Conservation (phyloP, 164 flowering plant species). For the Annona cherimola region DNA sequence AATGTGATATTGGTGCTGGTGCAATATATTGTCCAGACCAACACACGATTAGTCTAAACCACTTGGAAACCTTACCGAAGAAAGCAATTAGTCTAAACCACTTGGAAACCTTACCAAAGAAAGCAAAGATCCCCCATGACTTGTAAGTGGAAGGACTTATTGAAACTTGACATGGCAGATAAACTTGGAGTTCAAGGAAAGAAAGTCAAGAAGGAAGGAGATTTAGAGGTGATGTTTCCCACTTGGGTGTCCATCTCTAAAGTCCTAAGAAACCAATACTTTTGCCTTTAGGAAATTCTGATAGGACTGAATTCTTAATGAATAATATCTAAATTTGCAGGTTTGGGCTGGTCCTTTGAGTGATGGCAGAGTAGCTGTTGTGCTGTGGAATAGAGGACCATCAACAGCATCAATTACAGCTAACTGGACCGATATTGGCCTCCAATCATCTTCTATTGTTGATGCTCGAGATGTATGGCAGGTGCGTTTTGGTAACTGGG, state of each 20-base stretch:
- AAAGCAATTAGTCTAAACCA: no score
- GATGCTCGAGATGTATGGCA: slow-evolving; percentile 59
- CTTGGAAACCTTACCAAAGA: no score
- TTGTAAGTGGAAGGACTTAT: not conserved
- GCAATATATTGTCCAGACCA: no score
- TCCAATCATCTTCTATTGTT: slow-evolving; percentile 31
- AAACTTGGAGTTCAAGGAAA: slow-evolving; percentile 70
- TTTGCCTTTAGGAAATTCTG: not conserved
- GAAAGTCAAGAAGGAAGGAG: slow-evolving; percentile 48
- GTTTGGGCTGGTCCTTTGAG: slow-evolving; percentile 72
- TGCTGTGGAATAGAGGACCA: slow-evolving; percentile 63
- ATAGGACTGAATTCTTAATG: no score
- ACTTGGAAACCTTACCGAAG: no score
- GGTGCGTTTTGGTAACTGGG: slow-evolving; percentile 27
- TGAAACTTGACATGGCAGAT: slow-evolving; percentile 27
- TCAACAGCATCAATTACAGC: slow-evolving; percentile 43
- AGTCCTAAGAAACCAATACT: not conserved
- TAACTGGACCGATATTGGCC: slow-evolving; percentile 52
- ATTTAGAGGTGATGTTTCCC: slow-evolving; percentile 45
- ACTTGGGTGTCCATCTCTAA: not conserved
- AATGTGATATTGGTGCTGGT: no score
- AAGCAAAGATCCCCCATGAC: no score
- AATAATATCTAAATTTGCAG: slow-evolving; percentile 20
- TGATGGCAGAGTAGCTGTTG: slow-evolving; percentile 35
- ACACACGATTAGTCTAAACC: no score